Evolutionary conservation across 257 asterid genomes (phyloP), one percentile per base, ranked within the genome.

Genomic region (Phtheirospermum japonicum): DNA sequence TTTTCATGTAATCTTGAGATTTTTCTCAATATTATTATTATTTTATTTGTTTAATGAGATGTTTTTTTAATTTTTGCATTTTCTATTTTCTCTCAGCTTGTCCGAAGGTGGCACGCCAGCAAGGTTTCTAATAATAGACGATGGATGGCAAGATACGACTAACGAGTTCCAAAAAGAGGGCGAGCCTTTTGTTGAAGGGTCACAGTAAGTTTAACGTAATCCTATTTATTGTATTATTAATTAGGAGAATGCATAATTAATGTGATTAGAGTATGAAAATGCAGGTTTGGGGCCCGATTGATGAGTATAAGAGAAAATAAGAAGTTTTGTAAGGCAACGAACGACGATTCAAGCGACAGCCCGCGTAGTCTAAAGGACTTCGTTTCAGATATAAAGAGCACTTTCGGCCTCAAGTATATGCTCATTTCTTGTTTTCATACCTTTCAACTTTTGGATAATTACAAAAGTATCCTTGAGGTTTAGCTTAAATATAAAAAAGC

Each of bases 211-310:
- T 43, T 11, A 28, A 59, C 28, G 10, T 28, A 17, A 40, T 23
- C 10, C 50, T 51, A 34, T 26, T 31, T 67, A 48, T 31, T 61
- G 13, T 12, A 40, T n/a, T 40, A 61, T 18, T 63, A 48, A 37
- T 19, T 43, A 36, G 32, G 18, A 36, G 26, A 49, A 30, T 40
- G 23, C 4, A 1, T 33, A 34, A 8, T 19, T 23, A 37, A 32
- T 64, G 33, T 42, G 51, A 39, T 40, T 28, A 9, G 10, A 36
- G 32, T 63, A 34, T 23, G 17, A 51, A 72, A 57, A 61, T 63
- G 68, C 84, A 83, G 90, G 77, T 83, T 80, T 19, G 90, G 82
- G 3, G 84, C 76, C 20, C 67, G 90, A 71, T 56, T 83, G 68
- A 74, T 77, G 75, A 79, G 84, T 59, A 73, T 83, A 50, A 71